Evolutionary conservation across 2,329 filamentous ascomycete species (phyloP).

Genomic region (Paecilomyces niveus): DNA sequence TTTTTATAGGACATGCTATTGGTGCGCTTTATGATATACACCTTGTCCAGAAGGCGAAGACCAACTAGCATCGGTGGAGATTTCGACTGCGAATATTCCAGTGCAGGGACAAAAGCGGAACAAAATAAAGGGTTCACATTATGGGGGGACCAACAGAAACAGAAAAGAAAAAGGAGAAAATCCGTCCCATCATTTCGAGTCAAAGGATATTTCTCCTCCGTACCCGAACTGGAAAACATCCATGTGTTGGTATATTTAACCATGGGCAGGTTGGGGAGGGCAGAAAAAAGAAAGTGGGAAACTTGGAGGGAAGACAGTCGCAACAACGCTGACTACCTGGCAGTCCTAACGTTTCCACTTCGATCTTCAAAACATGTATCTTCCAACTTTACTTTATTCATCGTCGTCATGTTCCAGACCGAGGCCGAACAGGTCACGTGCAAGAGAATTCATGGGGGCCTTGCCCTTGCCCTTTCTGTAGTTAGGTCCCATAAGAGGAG

Average conservation of each 20-base stretch:
- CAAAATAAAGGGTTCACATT: neutral
- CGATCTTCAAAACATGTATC: neutral
- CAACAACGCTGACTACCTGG: neutral
- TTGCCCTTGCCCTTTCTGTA: neutral
- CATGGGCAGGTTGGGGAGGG: neutral
- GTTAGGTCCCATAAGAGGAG: neutral
- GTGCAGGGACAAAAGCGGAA: neutral
- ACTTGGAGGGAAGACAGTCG: neutral
- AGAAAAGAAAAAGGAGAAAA: neutral
- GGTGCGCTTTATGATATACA: neutral
- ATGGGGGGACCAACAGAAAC: neutral
- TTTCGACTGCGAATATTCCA: neutral
- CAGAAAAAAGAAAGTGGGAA: neutral
- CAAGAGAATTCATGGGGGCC: neutral
- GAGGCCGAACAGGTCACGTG: neutral
- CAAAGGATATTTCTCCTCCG: neutral
- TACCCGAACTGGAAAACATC: neutral
- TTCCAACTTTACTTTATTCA: neutral
- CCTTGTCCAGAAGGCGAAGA: neutral
- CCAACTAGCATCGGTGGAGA: neutral
- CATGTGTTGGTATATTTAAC: slow-evolving; percentile 1
- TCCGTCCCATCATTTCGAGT: neutral
- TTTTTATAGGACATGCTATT: neutral
- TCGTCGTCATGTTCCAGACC: neutral
- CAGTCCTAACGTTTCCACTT: neutral